Percentiles rank a stretch among this genome's conserved stretches.
Conservation (phyloP, 2,329 filamentous ascomycete genomes). For the Colletotrichum truncatum region DNA sequence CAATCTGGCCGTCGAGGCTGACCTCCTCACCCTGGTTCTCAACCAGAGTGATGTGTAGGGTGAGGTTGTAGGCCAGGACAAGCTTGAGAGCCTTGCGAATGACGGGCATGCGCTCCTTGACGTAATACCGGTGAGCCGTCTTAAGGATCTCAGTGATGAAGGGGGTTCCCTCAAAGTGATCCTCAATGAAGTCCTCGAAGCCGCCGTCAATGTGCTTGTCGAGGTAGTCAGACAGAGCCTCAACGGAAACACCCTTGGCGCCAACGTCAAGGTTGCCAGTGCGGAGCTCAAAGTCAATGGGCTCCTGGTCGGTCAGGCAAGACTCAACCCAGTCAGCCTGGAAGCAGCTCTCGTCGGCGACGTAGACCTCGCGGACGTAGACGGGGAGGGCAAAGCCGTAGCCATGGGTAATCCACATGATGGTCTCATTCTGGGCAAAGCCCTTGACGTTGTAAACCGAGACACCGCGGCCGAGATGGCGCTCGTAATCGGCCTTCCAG, state of each 20-base stretch:
- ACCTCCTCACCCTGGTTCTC: conserved; percentile 88
- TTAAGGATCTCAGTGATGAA: conserved; percentile 97
- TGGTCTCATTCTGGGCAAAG: conserved; percentile 70
- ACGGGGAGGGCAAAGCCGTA: conserved; percentile 94
- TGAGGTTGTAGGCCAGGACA: conserved; percentile 94
- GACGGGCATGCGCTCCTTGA: conserved; percentile 85
- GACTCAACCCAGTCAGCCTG: conserved; percentile 94
- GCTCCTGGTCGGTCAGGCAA: conserved; percentile 71
- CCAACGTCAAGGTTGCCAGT: conserved; percentile 91
- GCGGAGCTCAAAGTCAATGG: conserved; percentile 83
- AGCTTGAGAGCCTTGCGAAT: conserved; percentile 96
- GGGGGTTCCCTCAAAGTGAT: conserved; percentile 94
- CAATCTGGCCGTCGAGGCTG: conserved; percentile 81
- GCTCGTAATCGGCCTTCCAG: conserved; percentile 97
- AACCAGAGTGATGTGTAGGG: conserved; percentile 92
- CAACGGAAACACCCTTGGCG: conserved; percentile 83
- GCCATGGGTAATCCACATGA: conserved; percentile 94
- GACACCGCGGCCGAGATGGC: conserved; percentile 86
- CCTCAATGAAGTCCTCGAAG: conserved; percentile 93
- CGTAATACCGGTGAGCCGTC: conserved; percentile 93
- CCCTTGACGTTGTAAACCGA: conserved; percentile 97
- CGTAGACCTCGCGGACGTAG: conserved; percentile 92
- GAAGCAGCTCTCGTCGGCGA: conserved; percentile 92
- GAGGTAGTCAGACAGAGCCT: conserved; percentile 88
- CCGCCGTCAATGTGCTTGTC: conserved; percentile 93